phyloP scores from a whole-genome alignment of 2,329 filamentous ascomycete species.

The Dendrostoma leiphaemia region DNA sequence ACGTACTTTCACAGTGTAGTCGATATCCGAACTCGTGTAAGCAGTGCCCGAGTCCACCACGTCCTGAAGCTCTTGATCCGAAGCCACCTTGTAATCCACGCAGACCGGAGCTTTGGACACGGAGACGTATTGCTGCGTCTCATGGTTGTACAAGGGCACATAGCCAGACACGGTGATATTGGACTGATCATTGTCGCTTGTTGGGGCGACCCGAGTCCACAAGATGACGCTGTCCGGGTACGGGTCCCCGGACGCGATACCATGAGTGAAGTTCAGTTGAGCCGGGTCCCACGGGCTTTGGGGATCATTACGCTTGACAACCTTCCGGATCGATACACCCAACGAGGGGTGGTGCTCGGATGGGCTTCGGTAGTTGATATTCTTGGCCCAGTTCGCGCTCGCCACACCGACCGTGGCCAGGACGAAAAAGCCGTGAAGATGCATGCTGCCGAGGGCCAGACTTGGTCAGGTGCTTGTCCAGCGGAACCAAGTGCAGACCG shows the following conservation, averaged over 20 bases:
- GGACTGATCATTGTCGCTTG: slow-evolving; percentile 43
- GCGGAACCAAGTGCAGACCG: too few species aligned
- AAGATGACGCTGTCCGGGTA: slow-evolving; percentile 54
- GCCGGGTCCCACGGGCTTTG: slow-evolving; percentile 42
- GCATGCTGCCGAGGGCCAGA: too few species aligned
- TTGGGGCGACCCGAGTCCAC: slow-evolving; percentile 42
- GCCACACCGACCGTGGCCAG: background rate
- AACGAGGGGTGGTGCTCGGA: slow-evolving; percentile 58
- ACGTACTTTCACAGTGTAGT: slow-evolving; percentile 76
- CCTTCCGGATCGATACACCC: slow-evolving; percentile 56
- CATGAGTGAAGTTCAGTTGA: slow-evolving; percentile 59
- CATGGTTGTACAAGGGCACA: slow-evolving; percentile 40
- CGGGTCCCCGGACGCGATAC: slow-evolving; percentile 47
- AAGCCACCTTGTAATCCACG: slow-evolving; percentile 61
- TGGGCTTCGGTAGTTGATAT: slow-evolving; percentile 61
- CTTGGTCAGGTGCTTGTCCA: too few species aligned
- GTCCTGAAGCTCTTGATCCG: slow-evolving; percentile 36
- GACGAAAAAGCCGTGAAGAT: background rate
- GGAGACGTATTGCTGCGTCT: slow-evolving; percentile 41
- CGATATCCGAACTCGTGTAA: slow-evolving; percentile 71
- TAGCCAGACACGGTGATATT: slow-evolving; percentile 39
- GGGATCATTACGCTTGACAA: slow-evolving; percentile 52
- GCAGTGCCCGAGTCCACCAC: slow-evolving; percentile 56
- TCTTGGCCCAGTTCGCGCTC: slow-evolving; percentile 25
- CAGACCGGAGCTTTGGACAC: slow-evolving; percentile 63